Evolutionary conservation across 768 basidiomycete species (phyloP).

Genomic region (Leccinum obscurum): DNA sequence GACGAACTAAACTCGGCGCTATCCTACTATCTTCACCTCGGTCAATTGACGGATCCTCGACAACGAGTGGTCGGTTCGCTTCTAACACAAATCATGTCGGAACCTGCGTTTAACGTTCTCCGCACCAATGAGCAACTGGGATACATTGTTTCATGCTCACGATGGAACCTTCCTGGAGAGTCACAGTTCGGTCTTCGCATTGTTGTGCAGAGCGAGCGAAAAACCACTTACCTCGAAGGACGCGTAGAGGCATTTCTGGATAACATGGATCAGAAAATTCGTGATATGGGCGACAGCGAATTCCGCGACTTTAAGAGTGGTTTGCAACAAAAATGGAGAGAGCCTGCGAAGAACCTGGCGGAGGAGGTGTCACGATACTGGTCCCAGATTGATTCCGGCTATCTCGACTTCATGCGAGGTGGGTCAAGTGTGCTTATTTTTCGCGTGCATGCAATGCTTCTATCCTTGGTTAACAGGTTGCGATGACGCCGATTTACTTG

Average conservation of each 20-base stretch:
- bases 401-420: constrained; percentile 87
- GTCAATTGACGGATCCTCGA: constrained; percentile 60
- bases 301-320: constrained; percentile 79
- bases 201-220: constrained; percentile 85
- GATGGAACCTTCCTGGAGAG: constrained; percentile 59
- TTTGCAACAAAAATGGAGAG: constrained; percentile 78
- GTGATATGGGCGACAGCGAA: constrained; percentile 66
- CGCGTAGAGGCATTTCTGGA: constrained; percentile 89
- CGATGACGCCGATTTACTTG: constrained; percentile 68
- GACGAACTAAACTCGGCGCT: constrained; percentile 86
- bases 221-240: constrained; percentile 76
- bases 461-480: constrained; percentile 47
- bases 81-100: constrained; percentile 81
- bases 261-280: constrained; percentile 65
- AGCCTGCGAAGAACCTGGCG: constrained; percentile 83
- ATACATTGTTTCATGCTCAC: constrained; percentile 75
- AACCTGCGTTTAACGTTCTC: constrained; percentile 88
- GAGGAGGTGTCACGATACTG: constrained; percentile 78
- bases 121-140: constrained; percentile 96
- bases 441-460: neutral
- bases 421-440: constrained; percentile 32
- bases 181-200: constrained; percentile 78
- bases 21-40: constrained; percentile 83
- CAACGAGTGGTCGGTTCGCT: constrained; percentile 69
- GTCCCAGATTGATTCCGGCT: constrained; percentile 71